Evolutionary conservation across 2,329 filamentous ascomycete species (phyloP).

Genomic region (Alternaria infectoria): DNA sequence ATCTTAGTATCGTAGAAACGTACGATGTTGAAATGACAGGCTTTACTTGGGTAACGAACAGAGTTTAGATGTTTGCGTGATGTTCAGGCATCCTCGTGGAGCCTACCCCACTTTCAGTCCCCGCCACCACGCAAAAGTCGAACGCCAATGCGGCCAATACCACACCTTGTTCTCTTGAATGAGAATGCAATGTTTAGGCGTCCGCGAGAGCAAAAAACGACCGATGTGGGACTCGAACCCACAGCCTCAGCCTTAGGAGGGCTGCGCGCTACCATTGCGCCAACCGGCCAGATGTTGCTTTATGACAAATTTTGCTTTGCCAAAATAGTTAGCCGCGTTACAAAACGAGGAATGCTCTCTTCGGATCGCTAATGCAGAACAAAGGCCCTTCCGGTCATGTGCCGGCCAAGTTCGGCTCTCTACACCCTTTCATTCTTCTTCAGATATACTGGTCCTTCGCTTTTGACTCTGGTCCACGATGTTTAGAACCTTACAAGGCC

Average conservation of each 20-base stretch:
- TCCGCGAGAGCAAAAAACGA: slow-evolving; percentile 20
- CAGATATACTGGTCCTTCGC: neutral
- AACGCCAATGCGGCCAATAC: neutral
- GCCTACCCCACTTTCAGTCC: neutral
- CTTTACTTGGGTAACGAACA: no score
- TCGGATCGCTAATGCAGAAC: neutral
- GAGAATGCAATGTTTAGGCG: neutral
- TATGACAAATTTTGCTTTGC: slow-evolving; percentile 1
- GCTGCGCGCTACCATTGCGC: slow-evolving; percentile 50
- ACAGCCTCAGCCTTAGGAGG: slow-evolving; percentile 50
- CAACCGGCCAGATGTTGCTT: slow-evolving; percentile 34
- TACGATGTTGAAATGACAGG: rapidly evolving
- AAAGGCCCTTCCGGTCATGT: neutral
- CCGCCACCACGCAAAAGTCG: neutral
- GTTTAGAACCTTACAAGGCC: neutral
- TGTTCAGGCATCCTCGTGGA: neutral
- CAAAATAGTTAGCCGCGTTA: no score
- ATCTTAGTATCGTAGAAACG: neutral
- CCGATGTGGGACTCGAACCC: slow-evolving; percentile 48
- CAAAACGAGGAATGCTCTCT: no score
- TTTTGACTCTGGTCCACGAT: neutral
- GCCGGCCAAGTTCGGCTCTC: neutral
- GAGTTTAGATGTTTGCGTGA: neutral
- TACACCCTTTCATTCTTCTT: neutral
- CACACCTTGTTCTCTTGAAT: neutral